A percentile compares a stretch with the other conserved stretches of the same genome.
Conservation (phyloP, 83 land plant genomes). For the Thuja plicata region DNA sequence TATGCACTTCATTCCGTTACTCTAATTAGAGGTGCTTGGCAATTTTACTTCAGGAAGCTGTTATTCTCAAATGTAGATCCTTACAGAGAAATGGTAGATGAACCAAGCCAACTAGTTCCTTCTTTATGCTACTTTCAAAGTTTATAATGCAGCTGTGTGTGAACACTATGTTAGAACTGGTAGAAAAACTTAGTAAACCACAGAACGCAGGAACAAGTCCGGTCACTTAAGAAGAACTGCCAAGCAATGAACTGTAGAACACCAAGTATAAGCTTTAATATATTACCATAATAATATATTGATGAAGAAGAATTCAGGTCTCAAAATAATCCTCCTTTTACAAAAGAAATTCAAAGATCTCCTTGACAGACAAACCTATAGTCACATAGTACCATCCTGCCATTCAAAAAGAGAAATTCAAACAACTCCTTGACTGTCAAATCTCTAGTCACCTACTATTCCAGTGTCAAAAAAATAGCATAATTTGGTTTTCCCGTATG, state of each 20-base stretch:
- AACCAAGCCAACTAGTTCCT: not conserved
- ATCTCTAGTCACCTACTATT: not conserved
- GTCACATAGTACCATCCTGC: not conserved
- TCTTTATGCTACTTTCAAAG: not conserved
- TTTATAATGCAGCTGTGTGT: not conserved
- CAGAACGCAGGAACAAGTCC: not conserved
- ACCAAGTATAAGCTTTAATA: not conserved
- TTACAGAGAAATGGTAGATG: not conserved
- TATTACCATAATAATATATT: conserved; percentile 1
- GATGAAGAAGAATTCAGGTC: not conserved
- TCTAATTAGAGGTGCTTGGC: not conserved
- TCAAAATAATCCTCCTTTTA: not conserved
- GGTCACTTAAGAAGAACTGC: not conserved
- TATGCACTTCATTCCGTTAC: no score
- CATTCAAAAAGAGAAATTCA: not conserved
- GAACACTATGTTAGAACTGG: not conserved
- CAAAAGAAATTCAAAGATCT: not conserved
- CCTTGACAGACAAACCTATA: not conserved
- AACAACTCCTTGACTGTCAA: not conserved
- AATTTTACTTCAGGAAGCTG: not conserved
- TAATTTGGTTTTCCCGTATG: not conserved
- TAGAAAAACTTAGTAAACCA: not conserved
- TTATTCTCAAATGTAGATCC: not conserved
- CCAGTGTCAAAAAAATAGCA: not conserved
- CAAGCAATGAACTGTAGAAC: not conserved